phyloP scores from a whole-genome alignment of 73 alveolate species.

The Diophrys sp. region DNA sequence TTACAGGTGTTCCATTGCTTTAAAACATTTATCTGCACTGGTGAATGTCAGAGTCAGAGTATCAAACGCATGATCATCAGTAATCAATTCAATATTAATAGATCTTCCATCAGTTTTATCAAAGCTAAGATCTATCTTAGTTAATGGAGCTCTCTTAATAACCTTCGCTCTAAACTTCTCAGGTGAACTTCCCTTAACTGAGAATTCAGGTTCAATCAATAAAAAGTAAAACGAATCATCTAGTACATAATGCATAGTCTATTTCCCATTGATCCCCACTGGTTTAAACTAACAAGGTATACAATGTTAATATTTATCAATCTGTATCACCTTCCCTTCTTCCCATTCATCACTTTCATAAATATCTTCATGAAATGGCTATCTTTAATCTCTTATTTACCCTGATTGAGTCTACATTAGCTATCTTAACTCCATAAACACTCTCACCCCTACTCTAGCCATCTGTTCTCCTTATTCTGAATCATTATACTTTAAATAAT shows the following conservation, averaged over 20 bases:
- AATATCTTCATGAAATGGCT: background rate
- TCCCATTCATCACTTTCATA: background rate
- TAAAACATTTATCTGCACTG: background rate
- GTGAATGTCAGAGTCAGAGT: background rate
- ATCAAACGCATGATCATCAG: background rate
- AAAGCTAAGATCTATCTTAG: background rate
- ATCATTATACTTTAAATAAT: background rate
- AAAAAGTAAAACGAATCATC: too few relatives aligned
- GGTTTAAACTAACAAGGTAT: too few relatives aligned
- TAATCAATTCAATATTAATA: background rate
- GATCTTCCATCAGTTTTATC: background rate
- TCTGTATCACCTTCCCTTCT: background rate
- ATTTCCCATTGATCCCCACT: too few relatives aligned
- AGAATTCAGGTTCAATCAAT: background rate
- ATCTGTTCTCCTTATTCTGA: background rate
- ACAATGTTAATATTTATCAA: too few relatives aligned
- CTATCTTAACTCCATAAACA: background rate
- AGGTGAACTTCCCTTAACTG: too few relatives aligned
- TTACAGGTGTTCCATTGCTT: background rate
- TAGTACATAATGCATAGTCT: too few relatives aligned
- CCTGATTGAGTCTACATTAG: too few relatives aligned
- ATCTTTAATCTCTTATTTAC: too few relatives aligned
- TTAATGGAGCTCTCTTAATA: too few relatives aligned
- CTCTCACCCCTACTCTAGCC: background rate
- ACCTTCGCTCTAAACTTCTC: background rate